Conservation (phyloP, 257 asterid species). For the Striga asiatica region DNA sequence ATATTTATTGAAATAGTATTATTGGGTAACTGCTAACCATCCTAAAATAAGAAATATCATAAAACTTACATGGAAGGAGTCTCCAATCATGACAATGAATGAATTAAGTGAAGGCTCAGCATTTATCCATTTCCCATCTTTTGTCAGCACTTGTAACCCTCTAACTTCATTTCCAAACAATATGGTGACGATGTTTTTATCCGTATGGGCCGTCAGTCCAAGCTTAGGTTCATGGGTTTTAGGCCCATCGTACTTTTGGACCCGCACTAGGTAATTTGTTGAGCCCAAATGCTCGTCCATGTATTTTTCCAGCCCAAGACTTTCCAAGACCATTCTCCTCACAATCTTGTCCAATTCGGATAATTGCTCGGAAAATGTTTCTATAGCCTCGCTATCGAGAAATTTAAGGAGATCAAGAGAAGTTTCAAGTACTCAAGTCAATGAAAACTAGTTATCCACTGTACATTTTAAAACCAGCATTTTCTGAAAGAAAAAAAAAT, state of each 20-base stretch:
- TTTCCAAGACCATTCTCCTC: conserved; percentile 41
- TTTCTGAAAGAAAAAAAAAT: too few species aligned
- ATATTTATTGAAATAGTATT: too few species aligned
- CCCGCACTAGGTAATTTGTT: conserved; percentile 30
- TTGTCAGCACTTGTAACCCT: conserved; percentile 32
- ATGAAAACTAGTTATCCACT: too few species aligned
- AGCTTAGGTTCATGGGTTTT: conserved; percentile 18
- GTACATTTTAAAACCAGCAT: too few species aligned
- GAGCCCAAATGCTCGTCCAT: conserved; percentile 43
- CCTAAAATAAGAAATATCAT: background rate
- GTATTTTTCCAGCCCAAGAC: conserved; percentile 29
- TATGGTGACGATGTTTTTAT: conserved; percentile 35
- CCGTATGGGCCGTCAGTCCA: conserved; percentile 42
- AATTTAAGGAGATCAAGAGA: too few species aligned
- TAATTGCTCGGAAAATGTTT: conserved; percentile 21
- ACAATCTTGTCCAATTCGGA: conserved; percentile 30
- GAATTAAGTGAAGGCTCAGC: conserved; percentile 27
- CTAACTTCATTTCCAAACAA: conserved; percentile 23
- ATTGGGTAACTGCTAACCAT: too few species aligned
- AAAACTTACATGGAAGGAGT: conserved; percentile 28
- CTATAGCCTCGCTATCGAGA: conserved; percentile 26
- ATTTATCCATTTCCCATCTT: conserved; percentile 42
- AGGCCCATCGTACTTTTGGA: conserved; percentile 44
- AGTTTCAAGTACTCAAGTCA: too few species aligned
- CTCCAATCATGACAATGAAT: conserved; percentile 44